phyloP scores from a whole-genome alignment of 2,329 filamentous ascomycete species.

The Cryphonectria japonica region DNA sequence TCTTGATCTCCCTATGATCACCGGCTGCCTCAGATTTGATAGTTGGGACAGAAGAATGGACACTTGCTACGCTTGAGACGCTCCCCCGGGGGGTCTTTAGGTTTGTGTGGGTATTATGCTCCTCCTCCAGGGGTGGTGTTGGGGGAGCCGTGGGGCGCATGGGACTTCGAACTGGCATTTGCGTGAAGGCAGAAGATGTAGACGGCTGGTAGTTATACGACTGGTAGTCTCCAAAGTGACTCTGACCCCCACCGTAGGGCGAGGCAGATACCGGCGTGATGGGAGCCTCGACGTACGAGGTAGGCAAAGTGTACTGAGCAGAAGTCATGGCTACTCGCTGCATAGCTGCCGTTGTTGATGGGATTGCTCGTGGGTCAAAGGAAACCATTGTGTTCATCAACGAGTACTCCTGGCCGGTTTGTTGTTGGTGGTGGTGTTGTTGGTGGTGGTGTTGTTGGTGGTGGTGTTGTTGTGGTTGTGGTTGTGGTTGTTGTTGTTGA shows the following conservation, averaged over 20 bases:
- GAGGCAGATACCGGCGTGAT: conserved; percentile 47
- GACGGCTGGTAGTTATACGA: conserved; percentile 43
- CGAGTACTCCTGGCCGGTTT: conserved; percentile 45
- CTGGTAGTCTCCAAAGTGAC: conserved; percentile 48
- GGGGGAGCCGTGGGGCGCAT: conserved; percentile 29
- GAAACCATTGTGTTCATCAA: conserved; percentile 56
- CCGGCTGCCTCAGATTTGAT: conserved; percentile 31
- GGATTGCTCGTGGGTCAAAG: conserved; percentile 50
- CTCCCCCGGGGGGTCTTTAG: not conserved
- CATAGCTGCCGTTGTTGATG: conserved; percentile 42
- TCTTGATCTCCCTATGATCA: conserved; percentile 23
- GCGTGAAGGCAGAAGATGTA: conserved; percentile 34
- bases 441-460: conserved; percentile 51
- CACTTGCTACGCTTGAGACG: not conserved
- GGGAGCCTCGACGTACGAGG: conserved; percentile 48
- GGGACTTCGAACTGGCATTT: conserved; percentile 30
- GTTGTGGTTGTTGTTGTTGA: too few relatives aligned
- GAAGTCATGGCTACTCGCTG: conserved; percentile 48
- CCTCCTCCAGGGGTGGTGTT: conserved; percentile 36
- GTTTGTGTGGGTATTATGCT: conserved; percentile 29
- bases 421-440: conserved; percentile 50
- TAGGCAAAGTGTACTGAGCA: conserved; percentile 51
- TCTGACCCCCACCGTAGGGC: conserved; percentile 46
- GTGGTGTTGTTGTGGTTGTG: too few relatives aligned
- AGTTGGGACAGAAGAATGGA: conserved; percentile 33